Base-by-base conservation (phyloP, 2,329 filamentous ascomycete species). In the Phaeosphaeria sp. region DNA sequence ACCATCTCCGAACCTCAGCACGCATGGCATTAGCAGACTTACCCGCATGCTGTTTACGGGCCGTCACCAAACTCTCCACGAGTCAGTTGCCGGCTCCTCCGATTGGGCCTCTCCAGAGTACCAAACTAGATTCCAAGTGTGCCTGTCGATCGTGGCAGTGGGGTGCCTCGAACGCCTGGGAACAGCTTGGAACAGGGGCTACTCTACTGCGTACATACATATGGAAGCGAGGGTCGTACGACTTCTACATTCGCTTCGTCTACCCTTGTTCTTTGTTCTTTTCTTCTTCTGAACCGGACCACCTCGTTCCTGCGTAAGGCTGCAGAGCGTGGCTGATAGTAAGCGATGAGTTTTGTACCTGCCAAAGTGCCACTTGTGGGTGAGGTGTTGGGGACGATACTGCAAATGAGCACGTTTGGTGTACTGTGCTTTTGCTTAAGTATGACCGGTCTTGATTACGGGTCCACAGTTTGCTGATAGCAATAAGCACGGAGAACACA, bases 341-440 rank as follows among this genome's bases (percentile, higher is more conserved):
- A 33, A 18, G 18, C 46, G 33, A 30, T 25, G 30, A 40, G 21
- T 24, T 15, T 30, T 44, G 36, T 20, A n/a, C 22, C 21, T 27
- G 67, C 64, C 21, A 42, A 55, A 45, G 64, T 74, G 22, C 71
- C 71, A 17, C 36, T 63, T 18, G 64, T 56, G 8, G 71, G 69
- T 22, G 59, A 66, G 22, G 44, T 71, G 18, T 39, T 73, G n/a
- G 68, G 66, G 21, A 56, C 68, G 33, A 54, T 65, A 22, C 56
- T 72, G 18, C 63, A 69, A 45, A 59, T 67, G 56, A 51, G 53
- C 27, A 72, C 70, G 0, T 67, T 73, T 51, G 60, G 57, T 17
- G 64, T 68, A 22, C 63, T 73, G 8, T 57, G 66, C 3, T 53
- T 64, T 20, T 65, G 61, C 17, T 51, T 63, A 30, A 67, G 63